Conservation (phyloP, 108 stramenopile genomes). For the Pseudonitzschia pungens region DNA sequence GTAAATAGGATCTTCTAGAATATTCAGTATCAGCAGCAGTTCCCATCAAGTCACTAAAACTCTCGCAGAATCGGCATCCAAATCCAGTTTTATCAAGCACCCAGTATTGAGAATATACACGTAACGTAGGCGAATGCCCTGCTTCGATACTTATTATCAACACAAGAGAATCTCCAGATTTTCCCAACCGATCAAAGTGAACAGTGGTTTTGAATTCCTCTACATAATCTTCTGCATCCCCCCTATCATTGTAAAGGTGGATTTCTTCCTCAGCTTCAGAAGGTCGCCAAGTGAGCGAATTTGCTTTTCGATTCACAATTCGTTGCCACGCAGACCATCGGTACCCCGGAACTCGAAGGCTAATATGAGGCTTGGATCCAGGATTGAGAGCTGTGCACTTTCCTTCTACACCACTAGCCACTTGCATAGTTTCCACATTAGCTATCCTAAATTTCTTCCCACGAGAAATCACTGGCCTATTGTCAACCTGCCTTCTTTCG, state of each 20-base stretch:
- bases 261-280: constrained; percentile 54
- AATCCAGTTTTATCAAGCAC: constrained; percentile 77
- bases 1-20: constrained; percentile 56
- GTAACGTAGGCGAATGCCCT: constrained; percentile 62
- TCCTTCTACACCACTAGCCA: constrained; percentile 56
- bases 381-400: constrained; percentile 69
- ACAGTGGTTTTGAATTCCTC: constrained; percentile 67
- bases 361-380: constrained; percentile 67
- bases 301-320: constrained; percentile 64
- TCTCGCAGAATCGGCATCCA: constrained; percentile 70
- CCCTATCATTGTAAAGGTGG: constrained; percentile 42
- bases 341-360: constrained; percentile 74
- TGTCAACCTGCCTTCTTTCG: constrained; percentile 37
- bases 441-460: constrained; percentile 36
- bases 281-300: constrained; percentile 64
- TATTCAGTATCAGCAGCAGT: constrained; percentile 53
- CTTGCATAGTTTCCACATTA: constrained; percentile 37
- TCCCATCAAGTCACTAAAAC: constrained; percentile 56
- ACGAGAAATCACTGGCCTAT: constrained; percentile 39
- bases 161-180: constrained; percentile 51
- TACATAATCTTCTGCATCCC: constrained; percentile 47
- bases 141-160: constrained; percentile 67
- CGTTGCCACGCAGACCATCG: constrained; percentile 69
- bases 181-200: constrained; percentile 52
- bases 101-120: constrained; percentile 81